Conservation (phyloP, 768 basidiomycete genomes). For the Ramaria rubella region DNA sequence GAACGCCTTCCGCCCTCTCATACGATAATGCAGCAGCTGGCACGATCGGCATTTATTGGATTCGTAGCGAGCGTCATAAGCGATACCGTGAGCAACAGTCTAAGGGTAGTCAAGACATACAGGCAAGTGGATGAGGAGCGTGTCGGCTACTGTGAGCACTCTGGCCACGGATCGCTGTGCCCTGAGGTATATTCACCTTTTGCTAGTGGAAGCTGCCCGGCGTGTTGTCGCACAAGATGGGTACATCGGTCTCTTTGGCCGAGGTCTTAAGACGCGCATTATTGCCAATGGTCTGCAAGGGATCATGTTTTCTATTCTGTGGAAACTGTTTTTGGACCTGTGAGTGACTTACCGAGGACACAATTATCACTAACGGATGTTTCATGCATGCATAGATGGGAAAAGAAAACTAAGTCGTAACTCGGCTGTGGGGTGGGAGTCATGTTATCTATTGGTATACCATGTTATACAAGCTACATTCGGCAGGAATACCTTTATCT, state of each 20-base stretch:
- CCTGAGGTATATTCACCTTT: neutral
- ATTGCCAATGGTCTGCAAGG: conserved; percentile 90
- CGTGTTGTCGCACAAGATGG: conserved; percentile 75
- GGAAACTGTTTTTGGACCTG: conserved; percentile 88
- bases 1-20: conserved; percentile 51
- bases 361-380: neutral
- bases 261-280: conserved; percentile 85
- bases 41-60: conserved; percentile 84
- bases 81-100: conserved; percentile 80
- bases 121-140: conserved; percentile 80
- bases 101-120: conserved; percentile 94
- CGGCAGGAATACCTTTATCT: too few species aligned
- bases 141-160: conserved; percentile 64
- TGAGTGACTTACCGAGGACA: conserved; percentile 32
- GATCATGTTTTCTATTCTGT: conserved; percentile 83
- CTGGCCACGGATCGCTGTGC: neutral
- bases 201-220: conserved; percentile 54
- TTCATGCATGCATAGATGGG: neutral
- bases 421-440: neutral
- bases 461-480: neutral
- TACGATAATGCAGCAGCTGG: conserved; percentile 50
- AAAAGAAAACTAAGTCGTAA: conserved; percentile 5
- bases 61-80: conserved; percentile 82
- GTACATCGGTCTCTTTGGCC: conserved; percentile 70
- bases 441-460: neutral